Percentiles rank a stretch among this genome's conserved stretches.
phyloP scores from a whole-genome alignment of 129 eudicot species.

The Gnaphalium uliginosum region DNA sequence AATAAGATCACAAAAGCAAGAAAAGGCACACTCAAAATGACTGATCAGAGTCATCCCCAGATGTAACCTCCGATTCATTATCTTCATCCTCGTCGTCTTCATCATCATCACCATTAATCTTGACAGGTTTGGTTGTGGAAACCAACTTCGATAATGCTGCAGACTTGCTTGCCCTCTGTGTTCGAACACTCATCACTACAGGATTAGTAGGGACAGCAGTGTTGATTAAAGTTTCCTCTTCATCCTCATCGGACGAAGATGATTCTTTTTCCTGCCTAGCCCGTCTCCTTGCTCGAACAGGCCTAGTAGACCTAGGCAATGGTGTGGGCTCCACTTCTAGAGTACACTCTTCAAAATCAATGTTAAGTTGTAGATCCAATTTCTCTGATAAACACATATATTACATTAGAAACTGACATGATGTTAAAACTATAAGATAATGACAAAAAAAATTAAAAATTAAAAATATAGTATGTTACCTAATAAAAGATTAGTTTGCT shows the following conservation, averaged over 20 bases:
- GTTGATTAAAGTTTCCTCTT: slow-evolving; percentile 49
- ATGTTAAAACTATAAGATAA: not conserved
- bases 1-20: slow-evolving; percentile 14
- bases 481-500: slow-evolving; percentile 52
- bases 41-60: slow-evolving; percentile 59
- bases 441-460: not conserved
- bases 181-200: slow-evolving; percentile 47
- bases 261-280: slow-evolving; percentile 46
- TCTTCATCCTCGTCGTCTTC: slow-evolving; percentile 45
- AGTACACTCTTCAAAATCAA: slow-evolving; percentile 36
- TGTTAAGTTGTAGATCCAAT: slow-evolving; percentile 52
- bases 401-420: slow-evolving; percentile 8
- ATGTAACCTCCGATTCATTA: slow-evolving; percentile 52
- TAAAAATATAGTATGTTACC: slow-evolving; percentile 38
- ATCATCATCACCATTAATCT: slow-evolving; percentile 36
- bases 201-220: slow-evolving; percentile 52
- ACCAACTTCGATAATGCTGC: slow-evolving; percentile 80
- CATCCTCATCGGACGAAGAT: slow-evolving; percentile 74
- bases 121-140: slow-evolving; percentile 37
- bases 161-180: slow-evolving; percentile 94
- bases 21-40: slow-evolving; percentile 26
- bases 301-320: slow-evolving; percentile 56
- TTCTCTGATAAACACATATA: slow-evolving; percentile 44
- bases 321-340: slow-evolving; percentile 69
- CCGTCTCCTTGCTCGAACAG: slow-evolving; percentile 55